These are phyloP conservation scores for Hanseniaspora valbyensis DNA, from an alignment of 805 yeast genomes.

Conservation along the genomic window DNA sequence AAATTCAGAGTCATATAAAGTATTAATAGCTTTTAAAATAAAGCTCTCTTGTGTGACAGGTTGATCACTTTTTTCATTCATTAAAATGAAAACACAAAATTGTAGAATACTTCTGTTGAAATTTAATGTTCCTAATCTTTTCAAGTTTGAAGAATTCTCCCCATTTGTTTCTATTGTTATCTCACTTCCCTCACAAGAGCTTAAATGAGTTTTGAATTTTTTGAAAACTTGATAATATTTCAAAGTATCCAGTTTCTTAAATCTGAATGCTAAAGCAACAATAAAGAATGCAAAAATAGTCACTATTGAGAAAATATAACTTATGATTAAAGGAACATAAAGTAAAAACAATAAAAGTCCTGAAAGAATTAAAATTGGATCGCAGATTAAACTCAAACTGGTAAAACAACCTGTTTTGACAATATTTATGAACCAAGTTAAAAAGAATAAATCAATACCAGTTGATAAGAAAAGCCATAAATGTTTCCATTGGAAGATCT, in stretches of 20 bases:
- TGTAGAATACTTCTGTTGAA: neutral
- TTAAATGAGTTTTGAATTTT: slow-evolving; percentile 25
- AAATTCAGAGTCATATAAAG: slow-evolving; percentile 9
- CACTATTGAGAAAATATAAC: neutral
- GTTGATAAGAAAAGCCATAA: slow-evolving; percentile 2
- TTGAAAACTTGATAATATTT: slow-evolving; percentile 26
- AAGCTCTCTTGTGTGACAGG: neutral
- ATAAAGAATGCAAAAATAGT: neutral
- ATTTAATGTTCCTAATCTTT: slow-evolving; percentile 7
- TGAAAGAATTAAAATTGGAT: neutral
- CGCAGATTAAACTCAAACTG: neutral
- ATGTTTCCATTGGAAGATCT: slow-evolving; percentile 1
- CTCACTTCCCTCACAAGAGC: slow-evolving; percentile 28
- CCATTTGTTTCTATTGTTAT: slow-evolving; percentile 20
- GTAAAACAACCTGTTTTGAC: neutral
- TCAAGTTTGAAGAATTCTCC: slow-evolving; percentile 22
- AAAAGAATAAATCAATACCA: neutral
- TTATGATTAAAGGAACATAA: slow-evolving; percentile 3
- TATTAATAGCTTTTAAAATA: neutral
- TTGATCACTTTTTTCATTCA: neutral
- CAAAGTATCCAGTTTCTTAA: slow-evolving; percentile 18
- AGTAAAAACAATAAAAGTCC: neutral
- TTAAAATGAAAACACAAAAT: neutral
- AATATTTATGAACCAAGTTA: slow-evolving; percentile 1
- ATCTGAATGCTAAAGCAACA: slow-evolving; percentile 26